A percentile compares a stretch with the other conserved stretches of the same genome.
phyloP scores from a whole-genome alignment of 345 rosid genomes.

The Laguncularia racemosa region DNA sequence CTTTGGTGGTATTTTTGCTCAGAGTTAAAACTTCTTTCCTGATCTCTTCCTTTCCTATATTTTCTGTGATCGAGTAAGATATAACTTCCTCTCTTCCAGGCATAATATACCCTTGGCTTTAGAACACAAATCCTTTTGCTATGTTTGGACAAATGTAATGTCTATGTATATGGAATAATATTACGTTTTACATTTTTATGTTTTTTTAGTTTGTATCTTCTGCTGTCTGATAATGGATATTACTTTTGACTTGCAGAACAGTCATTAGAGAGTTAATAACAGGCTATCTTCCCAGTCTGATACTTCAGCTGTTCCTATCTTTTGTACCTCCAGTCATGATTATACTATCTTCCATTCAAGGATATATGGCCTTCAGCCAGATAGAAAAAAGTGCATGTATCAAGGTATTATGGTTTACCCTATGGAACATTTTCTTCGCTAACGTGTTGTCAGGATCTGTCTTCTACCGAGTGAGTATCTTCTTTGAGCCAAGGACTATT shows the following conservation, averaged over 20 bases:
- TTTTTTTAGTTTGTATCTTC: not conserved
- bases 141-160: no score
- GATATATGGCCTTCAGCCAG: conserved; percentile 59
- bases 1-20: no score
- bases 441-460: conserved; percentile 79
- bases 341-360: conserved; percentile 69
- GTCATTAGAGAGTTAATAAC: conserved; percentile 66
- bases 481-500: conserved; percentile 74
- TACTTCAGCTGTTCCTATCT: conserved; percentile 53
- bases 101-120: no score
- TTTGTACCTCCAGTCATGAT: conserved; percentile 72
- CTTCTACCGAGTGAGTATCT: conserved; percentile 44
- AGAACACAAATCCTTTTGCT: no score
- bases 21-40: no score
- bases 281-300: conserved; percentile 88
- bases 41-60: no score
- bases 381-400: conserved; percentile 70
- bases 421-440: conserved; percentile 90
- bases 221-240: not conserved
- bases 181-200: not conserved
- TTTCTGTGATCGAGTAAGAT: no score
- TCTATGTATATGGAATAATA: no score
- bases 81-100: no score
- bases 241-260: conserved; percentile 40
- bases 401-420: conserved; percentile 59